Base-by-base conservation (phyloP, 805 yeast species). In the Tetrapisispora namnaoensis region DNA sequence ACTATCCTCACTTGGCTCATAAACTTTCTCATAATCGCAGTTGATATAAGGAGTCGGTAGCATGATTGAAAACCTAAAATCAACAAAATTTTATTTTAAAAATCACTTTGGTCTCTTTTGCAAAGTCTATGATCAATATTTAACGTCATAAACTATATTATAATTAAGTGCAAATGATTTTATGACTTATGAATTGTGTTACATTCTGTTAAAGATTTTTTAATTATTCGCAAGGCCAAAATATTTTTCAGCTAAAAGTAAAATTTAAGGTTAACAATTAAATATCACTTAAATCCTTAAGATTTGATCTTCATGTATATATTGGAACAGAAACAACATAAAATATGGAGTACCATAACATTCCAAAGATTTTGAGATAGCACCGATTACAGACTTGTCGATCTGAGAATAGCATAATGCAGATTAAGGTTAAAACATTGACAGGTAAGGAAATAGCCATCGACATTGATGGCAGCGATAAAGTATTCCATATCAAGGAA, bases 1-100 rank as follows among this genome's bases (percentile, higher is more conserved):
- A 8, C 95, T 79, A 69, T 93, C 99, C 58, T 93, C 99, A 0
- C 95, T 78, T 0, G 99, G 98, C 60, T 93, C 99, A 63, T 93
- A 93, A 3, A 91, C 95, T 55, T 74, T 75, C n/a, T 76, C 80
- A 52, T 74, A 77, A 58, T 84, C 83, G 18, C 82, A 74, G 18
- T 71, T 65, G 1, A 84, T 70, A 8, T 66, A 63, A 1, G 98
- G 97, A 0, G 97, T 90, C 5, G 93, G 82, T 3, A 86, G 72
- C 96, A 89, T 89, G 16, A 13, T 14, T 36, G 17, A n/a, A 10
- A 37, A 17, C 11, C n/a, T n/a, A 16, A 8, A 7, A 9, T 37
- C 14, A 14, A 35, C 16, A 3, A 36, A 13, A 27, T 13, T 11
- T 32, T 32, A 32, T 14, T 11, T 6, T 9, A n/a, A 36, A 18